Conservation (phyloP, 805 yeast genomes). For the Wickerhamomyces kurtzmanii region DNA sequence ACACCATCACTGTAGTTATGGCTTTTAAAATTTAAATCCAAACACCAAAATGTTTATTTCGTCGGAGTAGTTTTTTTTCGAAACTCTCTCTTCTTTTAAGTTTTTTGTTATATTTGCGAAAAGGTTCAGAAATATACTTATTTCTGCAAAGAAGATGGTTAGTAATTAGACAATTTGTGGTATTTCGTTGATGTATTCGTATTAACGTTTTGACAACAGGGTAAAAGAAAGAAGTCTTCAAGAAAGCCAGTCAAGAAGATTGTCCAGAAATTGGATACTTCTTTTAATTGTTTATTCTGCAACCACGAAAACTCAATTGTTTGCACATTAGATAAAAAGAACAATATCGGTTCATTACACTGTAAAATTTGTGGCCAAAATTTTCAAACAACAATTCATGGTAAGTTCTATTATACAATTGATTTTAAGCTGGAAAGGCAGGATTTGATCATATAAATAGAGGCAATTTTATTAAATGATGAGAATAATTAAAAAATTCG, state of each 20-base stretch:
- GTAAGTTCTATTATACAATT: too few species aligned
- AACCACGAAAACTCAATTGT: conserved; percentile 90
- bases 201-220: conserved; percentile 34
- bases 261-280: conserved; percentile 70
- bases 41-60: conserved; percentile 5
- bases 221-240: conserved; percentile 76
- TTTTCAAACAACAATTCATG: conserved; percentile 82
- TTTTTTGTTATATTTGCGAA: too few species aligned
- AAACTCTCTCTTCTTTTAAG: background rate
- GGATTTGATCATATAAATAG: too few species aligned
- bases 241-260: conserved; percentile 73
- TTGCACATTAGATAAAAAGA: conserved; percentile 80
- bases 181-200: too few species aligned
- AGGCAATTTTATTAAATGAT: too few species aligned
- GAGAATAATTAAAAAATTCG: too few species aligned
- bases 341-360: conserved; percentile 70
- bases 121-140: too few species aligned
- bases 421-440: too few species aligned
- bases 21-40: conserved; percentile 7
- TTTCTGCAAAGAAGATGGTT: too few species aligned
- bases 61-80: conserved; percentile 1
- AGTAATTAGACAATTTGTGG: too few species aligned
- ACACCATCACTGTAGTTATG: conserved; percentile 3
- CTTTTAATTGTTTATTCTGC: conserved; percentile 88
- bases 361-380: conserved; percentile 94